Evolutionary conservation across 1,139 yeast species (phyloP).

Genomic region (Yarrowia galli): DNA sequence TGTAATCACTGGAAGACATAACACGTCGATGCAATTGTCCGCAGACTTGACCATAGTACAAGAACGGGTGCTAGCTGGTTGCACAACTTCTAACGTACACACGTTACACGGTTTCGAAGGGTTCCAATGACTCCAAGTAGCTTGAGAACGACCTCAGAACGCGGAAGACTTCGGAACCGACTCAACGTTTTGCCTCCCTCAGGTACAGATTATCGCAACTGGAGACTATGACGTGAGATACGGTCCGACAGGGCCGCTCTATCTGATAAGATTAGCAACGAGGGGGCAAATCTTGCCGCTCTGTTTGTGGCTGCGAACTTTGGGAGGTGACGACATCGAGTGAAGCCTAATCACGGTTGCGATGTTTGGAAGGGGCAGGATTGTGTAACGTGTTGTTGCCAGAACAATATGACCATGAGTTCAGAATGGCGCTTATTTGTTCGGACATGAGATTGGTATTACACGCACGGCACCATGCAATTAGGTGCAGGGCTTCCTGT

Average conservation of each 20-base stretch:
- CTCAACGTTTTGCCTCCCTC: not conserved
- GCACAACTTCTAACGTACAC: no score
- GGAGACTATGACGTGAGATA: not conserved
- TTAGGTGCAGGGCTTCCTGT: not conserved
- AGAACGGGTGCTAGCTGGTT: no score
- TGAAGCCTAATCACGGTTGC: constrained; percentile 8
- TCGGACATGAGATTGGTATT: no score
- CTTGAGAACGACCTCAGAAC: not conserved
- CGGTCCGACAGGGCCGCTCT: constrained; percentile 17
- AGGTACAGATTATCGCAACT: not conserved
- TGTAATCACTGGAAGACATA: no score
- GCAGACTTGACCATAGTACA: no score
- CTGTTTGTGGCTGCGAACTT: constrained; percentile 22
- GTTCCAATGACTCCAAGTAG: no score
- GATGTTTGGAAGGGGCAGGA: not conserved
- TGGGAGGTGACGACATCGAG: not conserved
- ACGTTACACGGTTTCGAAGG: no score
- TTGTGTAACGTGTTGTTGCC: not conserved
- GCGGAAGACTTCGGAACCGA: not conserved
- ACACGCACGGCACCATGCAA: constrained; percentile 4
- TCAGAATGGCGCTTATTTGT: no score
- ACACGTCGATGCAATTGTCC: no score
- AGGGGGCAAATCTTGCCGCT: constrained; percentile 21
- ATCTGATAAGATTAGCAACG: constrained; percentile 19
- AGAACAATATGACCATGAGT: not conserved